These are phyloP conservation scores for Tylopilus sp. DNA, from an alignment of 1,284 basidiomycete species.

Conservation along the genomic window DNA sequence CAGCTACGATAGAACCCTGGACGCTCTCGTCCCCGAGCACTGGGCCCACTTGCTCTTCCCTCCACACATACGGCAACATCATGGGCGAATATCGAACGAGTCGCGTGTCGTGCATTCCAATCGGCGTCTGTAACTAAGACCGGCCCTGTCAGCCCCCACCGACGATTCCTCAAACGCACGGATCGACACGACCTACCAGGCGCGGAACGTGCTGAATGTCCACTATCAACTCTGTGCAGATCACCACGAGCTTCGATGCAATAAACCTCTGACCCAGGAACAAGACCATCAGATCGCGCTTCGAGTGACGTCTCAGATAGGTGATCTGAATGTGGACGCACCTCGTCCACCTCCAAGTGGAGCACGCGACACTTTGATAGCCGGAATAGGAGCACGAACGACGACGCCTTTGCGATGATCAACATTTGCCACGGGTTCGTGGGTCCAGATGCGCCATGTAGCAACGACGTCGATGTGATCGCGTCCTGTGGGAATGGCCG, in stretches of 20 bases:
- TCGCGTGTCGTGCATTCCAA: constrained; percentile 18
- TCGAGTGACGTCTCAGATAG: neutral
- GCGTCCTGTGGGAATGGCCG: constrained; percentile 3
- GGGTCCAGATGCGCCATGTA: neutral
- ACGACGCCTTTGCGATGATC: constrained; percentile 17
- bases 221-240: constrained; percentile 18
- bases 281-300: neutral
- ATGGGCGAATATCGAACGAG: constrained; percentile 21
- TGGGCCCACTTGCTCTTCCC: constrained; percentile 10
- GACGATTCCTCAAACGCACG: too few relatives aligned
- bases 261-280: constrained; percentile 14
- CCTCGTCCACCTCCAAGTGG: constrained; percentile 28
- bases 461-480: constrained; percentile 4
- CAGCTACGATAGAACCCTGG: neutral
- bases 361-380: constrained; percentile 22
- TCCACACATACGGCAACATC: constrained; percentile 20
- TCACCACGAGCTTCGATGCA: constrained; percentile 19
- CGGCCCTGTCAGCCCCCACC: neutral
- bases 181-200: constrained; percentile 17
- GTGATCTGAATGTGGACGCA: constrained; percentile 3
- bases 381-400: constrained; percentile 23
- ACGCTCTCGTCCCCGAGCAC: neutral
- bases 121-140: constrained; percentile 19
- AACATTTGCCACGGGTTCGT: constrained; percentile 15
- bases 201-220: constrained; percentile 14